These are phyloP conservation scores for Xerocomus spinulosus DNA, from an alignment of 768 basidiomycete species.

Conservation along the genomic window DNA sequence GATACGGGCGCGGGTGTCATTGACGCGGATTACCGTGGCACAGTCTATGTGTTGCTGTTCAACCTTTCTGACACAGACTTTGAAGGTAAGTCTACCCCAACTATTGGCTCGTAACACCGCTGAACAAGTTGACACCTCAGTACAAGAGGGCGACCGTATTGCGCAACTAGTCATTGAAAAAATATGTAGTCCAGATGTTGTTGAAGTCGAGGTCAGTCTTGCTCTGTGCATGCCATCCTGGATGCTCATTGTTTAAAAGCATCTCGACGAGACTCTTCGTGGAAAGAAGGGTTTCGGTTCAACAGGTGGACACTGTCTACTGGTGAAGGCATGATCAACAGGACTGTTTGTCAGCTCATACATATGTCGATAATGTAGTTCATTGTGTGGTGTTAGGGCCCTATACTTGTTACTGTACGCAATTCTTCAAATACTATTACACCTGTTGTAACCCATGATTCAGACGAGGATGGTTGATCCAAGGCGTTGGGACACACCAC, in stretches of 20 bases:
- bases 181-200: conserved; percentile 79
- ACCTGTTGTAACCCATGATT: too few species aligned
- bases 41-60: conserved; percentile 88
- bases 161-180: conserved; percentile 93
- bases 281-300: conserved; percentile 91
- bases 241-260: conserved; percentile 38
- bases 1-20: conserved; percentile 97
- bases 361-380: too few species aligned
- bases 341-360: too few species aligned
- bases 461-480: not conserved
- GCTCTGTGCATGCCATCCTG: not conserved
- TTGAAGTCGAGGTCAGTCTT: conserved; percentile 71
- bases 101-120: not conserved
- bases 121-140: conserved; percentile 36
- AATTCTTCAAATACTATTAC: too few species aligned
- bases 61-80: conserved; percentile 91
- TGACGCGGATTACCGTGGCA: conserved; percentile 93
- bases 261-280: conserved; percentile 79
- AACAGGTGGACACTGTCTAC: conserved; percentile 76
- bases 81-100: conserved; percentile 47
- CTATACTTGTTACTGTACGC: too few species aligned
- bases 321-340: conserved; percentile 26
- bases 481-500: conserved; percentile 4
- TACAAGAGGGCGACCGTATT: conserved; percentile 90
- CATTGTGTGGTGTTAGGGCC: too few species aligned